Evolutionary conservation across 768 basidiomycete species (phyloP), one percentile per base, ranked within the genome.

Genomic region (Artomyces pyxidatus): DNA sequence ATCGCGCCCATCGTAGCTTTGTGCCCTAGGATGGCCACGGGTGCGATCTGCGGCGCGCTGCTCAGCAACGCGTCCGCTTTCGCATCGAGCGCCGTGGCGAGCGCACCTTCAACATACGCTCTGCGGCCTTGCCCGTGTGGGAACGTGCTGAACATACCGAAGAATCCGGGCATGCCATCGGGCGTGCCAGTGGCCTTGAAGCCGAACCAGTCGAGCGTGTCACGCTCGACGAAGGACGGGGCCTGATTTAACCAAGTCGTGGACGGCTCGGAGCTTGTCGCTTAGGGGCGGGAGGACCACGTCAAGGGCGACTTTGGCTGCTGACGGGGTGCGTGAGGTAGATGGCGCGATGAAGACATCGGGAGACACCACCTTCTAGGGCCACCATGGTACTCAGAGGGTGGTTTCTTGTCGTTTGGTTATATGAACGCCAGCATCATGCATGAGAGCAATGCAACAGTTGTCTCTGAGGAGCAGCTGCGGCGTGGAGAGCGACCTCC

Each of bases 271-370:
- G 16, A 11, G 10, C 26, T 43, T 21, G 9, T 19, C 26, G 42
- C 14, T 5, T 26, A 11, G 39, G 6, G 39, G 39, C n/a, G 39
- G 47, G 37, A 49, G 47, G 38, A 26, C 52, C 7, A 38, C 45
- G 38, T 45, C 37, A 63, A 41, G 0, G 63, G 21, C 0, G 69
- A 68, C 1, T 23, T 40, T 40, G 39, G 39, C 39, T 40, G 22
- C 32, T 9, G 2, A 4, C 1, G n/a, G n/a, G n/a, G 32, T 14
- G 32, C 14, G 12, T 3, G 17, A 17, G 12, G 3, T 12, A 17
- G 12, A 14, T 12, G 32, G 32, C 9, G n/a, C n/a, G n/a, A n/a
- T n/a, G n/a, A n/a, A n/a, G n/a, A n/a, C n/a, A n/a, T n/a, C n/a
- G n/a, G n/a, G n/a, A n/a, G n/a, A n/a, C n/a, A n/a, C n/a, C n/a